Conservation (phyloP, 116 monocot genomes). For the Zostera marina region DNA sequence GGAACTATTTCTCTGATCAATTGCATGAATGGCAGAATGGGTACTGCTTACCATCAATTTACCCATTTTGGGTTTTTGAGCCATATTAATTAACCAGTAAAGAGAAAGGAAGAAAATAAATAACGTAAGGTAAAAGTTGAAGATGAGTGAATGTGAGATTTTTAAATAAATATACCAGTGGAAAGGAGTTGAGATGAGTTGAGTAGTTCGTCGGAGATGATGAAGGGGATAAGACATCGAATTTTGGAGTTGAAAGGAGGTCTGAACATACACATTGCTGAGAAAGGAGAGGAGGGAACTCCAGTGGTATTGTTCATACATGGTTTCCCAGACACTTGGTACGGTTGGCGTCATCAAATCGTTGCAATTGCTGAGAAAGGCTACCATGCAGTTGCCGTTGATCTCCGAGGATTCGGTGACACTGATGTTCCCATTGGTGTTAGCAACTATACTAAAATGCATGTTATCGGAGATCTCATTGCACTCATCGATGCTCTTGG, state of each 20-base stretch:
- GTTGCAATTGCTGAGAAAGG: constrained; percentile 25
- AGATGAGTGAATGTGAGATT: no score
- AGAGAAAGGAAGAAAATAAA: no score
- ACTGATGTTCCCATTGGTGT: constrained; percentile 14
- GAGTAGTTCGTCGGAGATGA: neutral
- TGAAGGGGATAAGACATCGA: constrained; percentile 22
- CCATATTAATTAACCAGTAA: no score
- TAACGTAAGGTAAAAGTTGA: no score
- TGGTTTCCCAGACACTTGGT: constrained; percentile 63
- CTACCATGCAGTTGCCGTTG: constrained; percentile 45
- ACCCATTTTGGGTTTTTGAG: no score
- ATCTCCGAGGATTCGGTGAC: constrained; percentile 54
- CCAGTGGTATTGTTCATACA: constrained; percentile 21
- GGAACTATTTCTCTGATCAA: no score
- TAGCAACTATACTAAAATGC: constrained; percentile 28
- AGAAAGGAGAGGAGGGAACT: constrained; percentile 13
- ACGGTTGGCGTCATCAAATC: constrained; percentile 59
- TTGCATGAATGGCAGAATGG: no score
- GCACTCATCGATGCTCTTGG: neutral
- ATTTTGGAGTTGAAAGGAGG: constrained; percentile 53
- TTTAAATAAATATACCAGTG: no score
- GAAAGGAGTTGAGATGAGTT: no score
- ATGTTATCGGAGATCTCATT: constrained; percentile 27
- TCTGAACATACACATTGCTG: constrained; percentile 62
- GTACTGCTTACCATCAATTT: no score